Evolutionary conservation across 1,284 basidiomycete genomes (phyloP).

Genomic region (Malassezia obtusa): DNA sequence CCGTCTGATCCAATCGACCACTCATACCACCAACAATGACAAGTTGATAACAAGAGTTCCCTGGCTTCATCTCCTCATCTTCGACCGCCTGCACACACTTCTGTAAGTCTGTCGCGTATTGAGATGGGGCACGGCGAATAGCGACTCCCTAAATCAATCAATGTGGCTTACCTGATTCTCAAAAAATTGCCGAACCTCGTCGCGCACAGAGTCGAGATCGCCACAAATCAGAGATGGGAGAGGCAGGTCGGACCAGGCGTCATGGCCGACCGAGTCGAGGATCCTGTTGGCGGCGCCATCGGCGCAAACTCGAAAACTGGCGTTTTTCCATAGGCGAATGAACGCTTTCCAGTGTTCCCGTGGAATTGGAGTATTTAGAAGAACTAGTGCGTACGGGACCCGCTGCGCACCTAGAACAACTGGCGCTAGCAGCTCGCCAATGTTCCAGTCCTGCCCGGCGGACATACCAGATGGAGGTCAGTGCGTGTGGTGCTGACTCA

Average conservation of each 20-base stretch:
- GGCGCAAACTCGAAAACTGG: conserved; percentile 57
- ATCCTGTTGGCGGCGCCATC: conserved; percentile 87
- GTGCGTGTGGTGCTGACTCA: background rate
- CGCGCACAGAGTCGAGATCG: conserved; percentile 74
- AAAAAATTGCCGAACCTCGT: conserved; percentile 65
- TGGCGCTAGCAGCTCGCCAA: background rate
- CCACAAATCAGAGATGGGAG: conserved; percentile 75
- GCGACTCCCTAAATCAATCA: conserved; percentile 58
- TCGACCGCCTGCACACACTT: conserved; percentile 68
- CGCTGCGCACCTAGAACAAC: background rate
- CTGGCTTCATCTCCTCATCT: conserved; percentile 52
- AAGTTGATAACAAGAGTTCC: conserved; percentile 46
- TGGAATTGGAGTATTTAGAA: conserved; percentile 19
- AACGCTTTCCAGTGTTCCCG: conserved; percentile 5
- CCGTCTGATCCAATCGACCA: conserved; percentile 84
- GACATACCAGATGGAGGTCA: background rate
- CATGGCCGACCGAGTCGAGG: conserved; percentile 55
- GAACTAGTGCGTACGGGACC: conserved; percentile 12
- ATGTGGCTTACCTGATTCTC: conserved; percentile 38
- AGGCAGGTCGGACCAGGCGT: conserved; percentile 15
- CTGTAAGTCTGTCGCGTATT: conserved; percentile 85
- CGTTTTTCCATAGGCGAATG: conserved; percentile 18
- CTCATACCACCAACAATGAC: conserved; percentile 78
- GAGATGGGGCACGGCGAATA: conserved; percentile 61
- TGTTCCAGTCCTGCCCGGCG: background rate